phyloP scores from a whole-genome alignment of 495 filamentous ascomycete genomes.

The Annulohypoxylon bovei region DNA sequence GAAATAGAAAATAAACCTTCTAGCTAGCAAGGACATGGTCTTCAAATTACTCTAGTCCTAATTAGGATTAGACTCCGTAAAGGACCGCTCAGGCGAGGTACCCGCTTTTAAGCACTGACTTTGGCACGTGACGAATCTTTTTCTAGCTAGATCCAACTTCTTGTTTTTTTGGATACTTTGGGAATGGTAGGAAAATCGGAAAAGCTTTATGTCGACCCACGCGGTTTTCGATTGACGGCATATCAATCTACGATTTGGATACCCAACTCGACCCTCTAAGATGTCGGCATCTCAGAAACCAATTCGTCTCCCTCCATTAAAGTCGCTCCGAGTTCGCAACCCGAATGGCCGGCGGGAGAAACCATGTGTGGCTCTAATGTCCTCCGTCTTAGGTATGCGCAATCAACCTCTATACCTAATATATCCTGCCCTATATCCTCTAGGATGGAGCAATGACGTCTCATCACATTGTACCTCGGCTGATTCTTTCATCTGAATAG shows the following conservation, averaged over 20 bases:
- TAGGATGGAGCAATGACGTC: constrained; percentile 2
- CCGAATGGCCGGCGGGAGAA: constrained; percentile 80
- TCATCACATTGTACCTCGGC: constrained; percentile 15
- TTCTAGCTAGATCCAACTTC: constrained; percentile 7
- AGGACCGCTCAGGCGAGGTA: background rate
- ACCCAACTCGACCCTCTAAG: constrained; percentile 6
- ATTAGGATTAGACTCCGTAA: background rate
- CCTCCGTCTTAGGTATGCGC: constrained; percentile 82
- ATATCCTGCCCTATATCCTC: background rate
- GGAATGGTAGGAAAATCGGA: background rate
- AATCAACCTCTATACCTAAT: background rate
- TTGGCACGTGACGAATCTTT: constrained; percentile 25
- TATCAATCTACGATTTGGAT: constrained; percentile 9
- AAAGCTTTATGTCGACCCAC: constrained; percentile 33
- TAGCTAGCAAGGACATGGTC: background rate
- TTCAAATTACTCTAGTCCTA: background rate
- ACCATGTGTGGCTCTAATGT: constrained; percentile 86
- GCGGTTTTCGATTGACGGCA: constrained; percentile 21
- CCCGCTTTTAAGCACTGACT: background rate
- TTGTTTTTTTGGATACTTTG: background rate
- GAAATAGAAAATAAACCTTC: constrained; percentile 10
- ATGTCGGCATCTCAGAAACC: constrained; percentile 57
- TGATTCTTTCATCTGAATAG: constrained; percentile 54
- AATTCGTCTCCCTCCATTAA: constrained; percentile 87
- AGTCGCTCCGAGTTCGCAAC: constrained; percentile 81